These are phyloP conservation scores for Paecilomyces fulvus DNA, from an alignment of 2,329 filamentous ascomycete species.

Conservation along the genomic window DNA sequence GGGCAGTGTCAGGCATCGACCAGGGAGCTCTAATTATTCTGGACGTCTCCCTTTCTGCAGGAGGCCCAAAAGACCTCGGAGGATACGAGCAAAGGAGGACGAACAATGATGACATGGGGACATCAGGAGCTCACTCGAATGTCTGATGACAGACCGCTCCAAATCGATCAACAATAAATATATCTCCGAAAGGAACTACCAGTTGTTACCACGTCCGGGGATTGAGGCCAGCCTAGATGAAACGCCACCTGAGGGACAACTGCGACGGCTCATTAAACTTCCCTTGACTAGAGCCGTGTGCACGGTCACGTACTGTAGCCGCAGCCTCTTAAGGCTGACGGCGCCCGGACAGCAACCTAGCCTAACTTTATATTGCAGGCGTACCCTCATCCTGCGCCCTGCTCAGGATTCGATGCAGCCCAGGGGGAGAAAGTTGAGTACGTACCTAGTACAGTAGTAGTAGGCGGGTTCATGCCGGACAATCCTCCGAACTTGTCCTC, in stretches of 20 bases:
- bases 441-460: too few relatives aligned
- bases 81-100: not conserved
- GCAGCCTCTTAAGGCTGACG: slow-evolving; percentile 30
- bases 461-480: not conserved
- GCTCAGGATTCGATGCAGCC: not conserved
- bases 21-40: not conserved
- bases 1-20: not conserved
- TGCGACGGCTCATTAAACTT: not conserved
- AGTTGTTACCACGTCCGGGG: not conserved
- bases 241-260: not conserved
- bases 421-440: not conserved
- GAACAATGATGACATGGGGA: not conserved
- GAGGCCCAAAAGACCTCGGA: not conserved
- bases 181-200: not conserved
- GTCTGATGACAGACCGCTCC: not conserved
- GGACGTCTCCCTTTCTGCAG: not conserved
- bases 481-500: not conserved
- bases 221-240: not conserved
- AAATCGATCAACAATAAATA: not conserved
- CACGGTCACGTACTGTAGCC: slow-evolving; percentile 9
- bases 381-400: not conserved
- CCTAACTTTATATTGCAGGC: slow-evolving; percentile 1
- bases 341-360: slow-evolving; percentile 7
- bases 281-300: slow-evolving; percentile 6
- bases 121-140: not conserved